phyloP scores from a whole-genome alignment of 1,139 yeast genomes.

The Taiozyma onychis region DNA sequence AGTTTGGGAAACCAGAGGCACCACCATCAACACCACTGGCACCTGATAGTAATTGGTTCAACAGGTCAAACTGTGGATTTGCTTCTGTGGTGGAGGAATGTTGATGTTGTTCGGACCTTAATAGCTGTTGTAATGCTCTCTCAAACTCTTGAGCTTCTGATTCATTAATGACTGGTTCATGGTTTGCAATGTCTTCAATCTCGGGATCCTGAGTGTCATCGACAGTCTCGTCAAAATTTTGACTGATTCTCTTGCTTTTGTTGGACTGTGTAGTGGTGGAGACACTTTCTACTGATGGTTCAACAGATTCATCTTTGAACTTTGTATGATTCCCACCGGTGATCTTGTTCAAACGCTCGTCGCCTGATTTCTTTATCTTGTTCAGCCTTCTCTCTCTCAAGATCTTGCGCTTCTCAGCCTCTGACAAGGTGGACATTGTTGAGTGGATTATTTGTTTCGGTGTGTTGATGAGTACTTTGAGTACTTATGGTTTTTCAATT shows the following conservation, averaged over 20 bases:
- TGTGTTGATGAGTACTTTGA: neutral
- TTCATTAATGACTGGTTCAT: neutral
- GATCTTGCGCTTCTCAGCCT: conserved; percentile 57
- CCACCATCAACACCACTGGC: neutral
- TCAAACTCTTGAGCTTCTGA: conserved; percentile 8
- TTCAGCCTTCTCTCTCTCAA: conserved; percentile 68
- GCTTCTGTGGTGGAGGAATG: conserved; percentile 2
- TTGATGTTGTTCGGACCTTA: conserved; percentile 8
- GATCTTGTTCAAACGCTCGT: conserved; percentile 48
- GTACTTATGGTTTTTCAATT: neutral
- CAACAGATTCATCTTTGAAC: too few relatives aligned
- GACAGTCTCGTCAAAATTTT: conserved; percentile 8
- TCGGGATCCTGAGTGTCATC: conserved; percentile 7
- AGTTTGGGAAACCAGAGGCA: neutral
- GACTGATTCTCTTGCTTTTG: conserved; percentile 22
- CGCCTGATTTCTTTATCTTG: conserved; percentile 50
- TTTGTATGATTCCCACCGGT: conserved; percentile 29
- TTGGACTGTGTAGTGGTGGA: too few relatives aligned
- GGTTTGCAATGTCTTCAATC: conserved; percentile 10
- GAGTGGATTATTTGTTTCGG: neutral
- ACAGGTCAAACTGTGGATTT: conserved; percentile 6
- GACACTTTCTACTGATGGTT: too few relatives aligned
- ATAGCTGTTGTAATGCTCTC: conserved; percentile 6
- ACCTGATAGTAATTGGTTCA: conserved; percentile 5
- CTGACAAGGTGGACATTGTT: conserved; percentile 24